These are phyloP conservation scores for Aspergillus glaucus DNA, from an alignment of 2,329 filamentous ascomycete species.

Conservation along the genomic window DNA sequence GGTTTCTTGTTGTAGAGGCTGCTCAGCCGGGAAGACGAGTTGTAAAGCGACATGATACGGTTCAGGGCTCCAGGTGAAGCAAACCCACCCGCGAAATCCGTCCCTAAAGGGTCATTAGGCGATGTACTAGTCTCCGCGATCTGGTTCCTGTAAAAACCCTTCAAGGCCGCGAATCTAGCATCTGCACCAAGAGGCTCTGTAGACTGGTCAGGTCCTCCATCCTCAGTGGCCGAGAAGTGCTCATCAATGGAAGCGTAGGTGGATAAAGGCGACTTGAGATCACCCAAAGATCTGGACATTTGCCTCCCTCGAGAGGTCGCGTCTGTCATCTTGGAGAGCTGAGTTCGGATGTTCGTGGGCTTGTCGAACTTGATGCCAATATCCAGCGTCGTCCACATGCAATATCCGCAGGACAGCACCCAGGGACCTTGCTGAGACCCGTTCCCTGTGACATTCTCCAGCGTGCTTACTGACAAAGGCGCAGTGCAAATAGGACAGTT, in stretches of 20 bases:
- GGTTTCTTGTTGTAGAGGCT: slow-evolving; percentile 56
- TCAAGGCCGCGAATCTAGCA: slow-evolving; percentile 67
- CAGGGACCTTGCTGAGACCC: slow-evolving; percentile 54
- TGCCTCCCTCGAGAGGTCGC: slow-evolving; percentile 33
- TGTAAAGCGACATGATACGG: slow-evolving; percentile 88
- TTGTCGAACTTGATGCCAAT: slow-evolving; percentile 87
- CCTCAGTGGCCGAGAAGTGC: slow-evolving; percentile 19
- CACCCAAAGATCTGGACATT: slow-evolving; percentile 32
- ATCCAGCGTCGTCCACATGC: slow-evolving; percentile 85
- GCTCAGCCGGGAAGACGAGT: slow-evolving; percentile 48
- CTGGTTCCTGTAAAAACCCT: slow-evolving; percentile 75
- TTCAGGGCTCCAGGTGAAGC: slow-evolving; percentile 74
- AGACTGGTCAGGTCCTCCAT: slow-evolving; percentile 22
- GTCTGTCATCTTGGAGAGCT: slow-evolving; percentile 64
- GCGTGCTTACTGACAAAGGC: slow-evolving; percentile 66
- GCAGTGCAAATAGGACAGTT: slow-evolving; percentile 86
- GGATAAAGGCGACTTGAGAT: slow-evolving; percentile 33
- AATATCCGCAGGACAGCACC: slow-evolving; percentile 81
- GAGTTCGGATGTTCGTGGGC: slow-evolving; percentile 74
- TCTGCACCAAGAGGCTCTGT: slow-evolving; percentile 51
- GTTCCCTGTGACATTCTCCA: slow-evolving; percentile 51
- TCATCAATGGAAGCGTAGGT: slow-evolving; percentile 32
- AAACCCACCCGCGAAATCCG: slow-evolving; percentile 43
- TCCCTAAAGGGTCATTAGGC: slow-evolving; percentile 48
- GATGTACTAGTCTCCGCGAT: slow-evolving; percentile 57